Percentiles rank a stretch among this genome's conserved stretches.
Evolutionary conservation across 805 yeast species (phyloP).

Genomic region (Wickerhamiella occidentalis): DNA sequence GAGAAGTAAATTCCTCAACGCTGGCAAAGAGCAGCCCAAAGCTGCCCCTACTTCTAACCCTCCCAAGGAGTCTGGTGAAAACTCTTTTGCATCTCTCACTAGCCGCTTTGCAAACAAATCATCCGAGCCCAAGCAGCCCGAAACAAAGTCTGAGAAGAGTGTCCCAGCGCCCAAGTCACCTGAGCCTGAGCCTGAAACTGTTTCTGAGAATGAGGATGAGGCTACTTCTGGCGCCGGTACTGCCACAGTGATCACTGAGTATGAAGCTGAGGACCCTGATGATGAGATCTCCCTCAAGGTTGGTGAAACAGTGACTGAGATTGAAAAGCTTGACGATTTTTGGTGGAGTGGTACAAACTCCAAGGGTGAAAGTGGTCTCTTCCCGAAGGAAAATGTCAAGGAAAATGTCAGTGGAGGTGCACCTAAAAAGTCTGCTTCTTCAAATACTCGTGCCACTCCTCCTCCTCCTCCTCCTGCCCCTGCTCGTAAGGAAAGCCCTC

Average conservation of each 20-base stretch:
- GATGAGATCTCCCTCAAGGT: conserved; percentile 58
- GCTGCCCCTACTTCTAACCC: neutral
- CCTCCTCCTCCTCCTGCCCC: conserved; percentile 12
- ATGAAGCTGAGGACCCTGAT: conserved; percentile 66
- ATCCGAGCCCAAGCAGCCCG: conserved; percentile 17
- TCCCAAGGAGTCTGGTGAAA: conserved; percentile 22
- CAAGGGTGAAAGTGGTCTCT: conserved; percentile 68
- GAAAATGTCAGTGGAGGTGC: conserved; percentile 18
- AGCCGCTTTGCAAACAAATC: conserved; percentile 21
- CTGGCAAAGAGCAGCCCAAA: conserved; percentile 15
- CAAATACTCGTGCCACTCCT: conserved; percentile 9
- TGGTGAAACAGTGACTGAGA: conserved; percentile 53
- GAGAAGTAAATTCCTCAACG: conserved; percentile 11
- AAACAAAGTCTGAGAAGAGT: conserved; percentile 15
- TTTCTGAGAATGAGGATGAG: conserved; percentile 10
- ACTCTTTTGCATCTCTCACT: conserved; percentile 24
- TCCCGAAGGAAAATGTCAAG: conserved; percentile 81
- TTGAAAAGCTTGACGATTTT: conserved; percentile 60
- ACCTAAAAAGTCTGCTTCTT: neutral
- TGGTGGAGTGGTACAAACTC: conserved; percentile 84
- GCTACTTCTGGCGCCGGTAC: conserved; percentile 25
- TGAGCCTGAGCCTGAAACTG: conserved; percentile 10
- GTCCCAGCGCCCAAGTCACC: conserved; percentile 16
- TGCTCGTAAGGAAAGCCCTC: conserved; percentile 14
- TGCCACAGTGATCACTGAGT: conserved; percentile 58